These are phyloP conservation scores for Mucor circinelloides DNA, from an alignment of 371 early-diverging fungal species.

Conservation along the genomic window DNA sequence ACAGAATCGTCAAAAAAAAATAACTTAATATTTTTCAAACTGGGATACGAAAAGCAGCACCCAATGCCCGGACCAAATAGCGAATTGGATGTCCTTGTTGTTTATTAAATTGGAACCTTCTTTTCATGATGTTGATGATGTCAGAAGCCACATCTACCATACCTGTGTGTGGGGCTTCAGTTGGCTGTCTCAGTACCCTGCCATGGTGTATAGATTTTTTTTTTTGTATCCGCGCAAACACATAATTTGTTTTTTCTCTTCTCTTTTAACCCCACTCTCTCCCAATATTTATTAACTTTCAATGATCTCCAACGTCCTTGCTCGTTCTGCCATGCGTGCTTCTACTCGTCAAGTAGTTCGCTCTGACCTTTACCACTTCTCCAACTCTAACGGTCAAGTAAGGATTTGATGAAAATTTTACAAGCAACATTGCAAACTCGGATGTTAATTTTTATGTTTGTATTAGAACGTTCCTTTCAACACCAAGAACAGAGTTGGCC, in stretches of 20 bases:
- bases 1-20: too few species aligned
- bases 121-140: not conserved
- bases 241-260: constrained; percentile 3
- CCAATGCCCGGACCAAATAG: too few species aligned
- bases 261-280: constrained; percentile 9
- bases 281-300: not conserved
- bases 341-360: constrained; percentile 48
- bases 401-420: not conserved
- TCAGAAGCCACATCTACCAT: not conserved
- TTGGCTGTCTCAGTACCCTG: constrained; percentile 1
- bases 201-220: not conserved
- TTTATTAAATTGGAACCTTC: not conserved
- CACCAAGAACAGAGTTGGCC: constrained; percentile 62
- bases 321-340: constrained; percentile 51
- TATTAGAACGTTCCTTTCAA: constrained; percentile 64
- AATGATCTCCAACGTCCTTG: constrained; percentile 50
- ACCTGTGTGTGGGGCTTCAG: not conserved
- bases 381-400: constrained; percentile 50
- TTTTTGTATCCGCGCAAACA: constrained; percentile 1
- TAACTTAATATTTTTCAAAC: too few species aligned
- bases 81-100: too few species aligned
- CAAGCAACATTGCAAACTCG: not conserved
- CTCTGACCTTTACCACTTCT: constrained; percentile 56
- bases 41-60: too few species aligned
- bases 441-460: not conserved